phyloP scores from a whole-genome alignment of 192 early-diverging fungal species.

The Entomortierella chlamydospora region DNA sequence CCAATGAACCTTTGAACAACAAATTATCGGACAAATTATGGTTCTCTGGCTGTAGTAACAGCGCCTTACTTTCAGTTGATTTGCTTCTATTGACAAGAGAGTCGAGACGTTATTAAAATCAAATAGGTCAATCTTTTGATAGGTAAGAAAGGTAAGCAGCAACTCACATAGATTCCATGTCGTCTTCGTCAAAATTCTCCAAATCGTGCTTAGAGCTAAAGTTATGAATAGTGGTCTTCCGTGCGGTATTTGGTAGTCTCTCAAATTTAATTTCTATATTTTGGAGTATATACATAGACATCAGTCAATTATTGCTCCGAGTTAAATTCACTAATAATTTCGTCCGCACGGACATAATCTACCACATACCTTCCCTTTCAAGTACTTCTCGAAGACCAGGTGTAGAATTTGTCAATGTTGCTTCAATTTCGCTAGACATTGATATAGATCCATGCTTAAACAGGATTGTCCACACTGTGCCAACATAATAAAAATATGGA shows the following conservation, averaged over 20 bases:
- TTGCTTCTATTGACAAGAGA: neutral
- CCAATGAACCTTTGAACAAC: conserved; percentile 15
- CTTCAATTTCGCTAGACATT: conserved; percentile 32
- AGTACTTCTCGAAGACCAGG: conserved; percentile 46
- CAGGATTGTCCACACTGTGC: conserved; percentile 38
- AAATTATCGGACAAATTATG: conserved; percentile 27
- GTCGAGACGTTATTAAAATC: no score
- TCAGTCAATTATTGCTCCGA: no score
- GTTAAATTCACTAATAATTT: neutral
- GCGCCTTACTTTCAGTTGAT: neutral
- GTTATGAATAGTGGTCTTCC: conserved; percentile 18
- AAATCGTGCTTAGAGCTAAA: conserved; percentile 48
- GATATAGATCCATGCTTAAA: conserved; percentile 44
- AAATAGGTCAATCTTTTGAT: no score
- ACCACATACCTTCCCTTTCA: conserved; percentile 23
- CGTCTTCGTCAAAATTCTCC: conserved; percentile 18
- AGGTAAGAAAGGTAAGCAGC: neutral
- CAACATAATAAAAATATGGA: conserved; percentile 51
- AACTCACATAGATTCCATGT: neutral
- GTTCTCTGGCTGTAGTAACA: neutral
- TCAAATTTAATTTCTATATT: conserved; percentile 30
- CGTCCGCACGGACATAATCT: conserved; percentile 6
- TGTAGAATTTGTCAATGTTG: conserved; percentile 47
- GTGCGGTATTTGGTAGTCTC: conserved; percentile 7
- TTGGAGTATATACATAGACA: no score